A percentile compares a stretch with the other conserved stretches of the same genome.
Evolutionary conservation across 257 asterid genomes (phyloP).

Genomic region (Solanum medicagineum): DNA sequence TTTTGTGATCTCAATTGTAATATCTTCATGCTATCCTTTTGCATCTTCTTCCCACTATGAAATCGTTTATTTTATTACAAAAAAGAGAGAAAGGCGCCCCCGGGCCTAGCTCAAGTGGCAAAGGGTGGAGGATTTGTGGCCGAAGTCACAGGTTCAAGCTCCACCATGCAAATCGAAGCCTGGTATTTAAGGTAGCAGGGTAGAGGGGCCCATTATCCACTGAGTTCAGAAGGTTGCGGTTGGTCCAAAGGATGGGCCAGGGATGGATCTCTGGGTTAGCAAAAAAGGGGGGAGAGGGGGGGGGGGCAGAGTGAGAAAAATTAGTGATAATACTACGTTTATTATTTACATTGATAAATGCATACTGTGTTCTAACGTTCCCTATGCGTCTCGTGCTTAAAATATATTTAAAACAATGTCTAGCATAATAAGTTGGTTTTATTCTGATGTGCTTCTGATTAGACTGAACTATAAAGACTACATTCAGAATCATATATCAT

Average conservation of each 20-base stretch:
- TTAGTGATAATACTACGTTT: not conserved
- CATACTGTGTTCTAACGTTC: not conserved
- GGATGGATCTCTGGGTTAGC: too few relatives aligned
- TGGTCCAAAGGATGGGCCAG: too few relatives aligned
- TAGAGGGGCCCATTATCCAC: too few relatives aligned
- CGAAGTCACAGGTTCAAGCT: too few relatives aligned
- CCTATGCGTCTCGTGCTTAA: not conserved
- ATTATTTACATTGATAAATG: not conserved
- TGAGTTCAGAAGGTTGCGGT: too few relatives aligned
- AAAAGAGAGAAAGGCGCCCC: not conserved
- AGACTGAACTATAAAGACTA: not conserved
- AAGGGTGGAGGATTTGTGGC: too few relatives aligned
- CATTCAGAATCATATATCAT: not conserved
- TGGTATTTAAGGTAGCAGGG: too few relatives aligned
- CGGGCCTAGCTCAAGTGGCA: too few relatives aligned
- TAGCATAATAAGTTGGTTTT: not conserved
- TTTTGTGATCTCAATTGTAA: not conserved
- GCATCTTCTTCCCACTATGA: not conserved
- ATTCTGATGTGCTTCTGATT: not conserved
- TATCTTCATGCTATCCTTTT: not conserved
- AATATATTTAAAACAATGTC: not conserved
- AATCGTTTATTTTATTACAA: not conserved
- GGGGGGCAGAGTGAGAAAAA: not conserved
- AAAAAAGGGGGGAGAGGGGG: too few relatives aligned
- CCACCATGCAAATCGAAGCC: too few relatives aligned